Base-by-base conservation (phyloP, 257 asterid species). In the Scutellaria baicalensis region DNA sequence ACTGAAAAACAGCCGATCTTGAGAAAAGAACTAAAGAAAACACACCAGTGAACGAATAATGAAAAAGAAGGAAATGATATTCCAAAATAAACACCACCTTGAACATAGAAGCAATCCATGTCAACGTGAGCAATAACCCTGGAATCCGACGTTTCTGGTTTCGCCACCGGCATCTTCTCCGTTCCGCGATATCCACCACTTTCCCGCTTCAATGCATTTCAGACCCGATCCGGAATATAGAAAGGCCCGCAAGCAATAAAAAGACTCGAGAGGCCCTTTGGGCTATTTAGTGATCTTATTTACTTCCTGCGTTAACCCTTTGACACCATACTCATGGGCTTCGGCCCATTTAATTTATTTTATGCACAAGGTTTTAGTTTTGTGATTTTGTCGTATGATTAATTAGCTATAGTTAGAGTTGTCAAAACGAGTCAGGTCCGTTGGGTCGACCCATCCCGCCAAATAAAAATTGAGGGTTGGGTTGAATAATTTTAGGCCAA, bases 31-130 rank as follows among this genome's bases (percentile, higher is more conserved):
- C 38, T 40, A 35, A 40, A 18, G 11, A n/a, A 1, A 9, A 18
- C 9, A 23, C 21, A 27, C 33, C 33, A 27, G 3, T 31, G 7
- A 17, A n/a, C 20, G 39, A 38, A 52, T 18, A 39, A 35, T 21
- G 5, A 64, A 21, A 31, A 38, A 20, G 21, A 43, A 9, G 36
- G 0, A 10, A 10, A 1, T 6, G 6, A 31, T 11, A 13, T 35
- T 13, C 43, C 52, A 55, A 5, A 54, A 50, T 11, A 42, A 23
- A 55, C 12, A 8, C 9, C 43, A 5, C 98, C 98, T 88, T 93
- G 98, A 64, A 93, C 98, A 69, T 93, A 93, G 82, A 93, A 93
- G 82, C 97, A 93, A 69, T 93, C 97, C 97, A 93, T 87, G 75
- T 93, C 98, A 59, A 93, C 73, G 76, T 93, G 98, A 64, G 97